Evolutionary conservation across 2,329 filamentous ascomycete genomes (phyloP), one percentile per base, ranked within the genome.

Genomic region (Nigrograna mackinnonii): DNA sequence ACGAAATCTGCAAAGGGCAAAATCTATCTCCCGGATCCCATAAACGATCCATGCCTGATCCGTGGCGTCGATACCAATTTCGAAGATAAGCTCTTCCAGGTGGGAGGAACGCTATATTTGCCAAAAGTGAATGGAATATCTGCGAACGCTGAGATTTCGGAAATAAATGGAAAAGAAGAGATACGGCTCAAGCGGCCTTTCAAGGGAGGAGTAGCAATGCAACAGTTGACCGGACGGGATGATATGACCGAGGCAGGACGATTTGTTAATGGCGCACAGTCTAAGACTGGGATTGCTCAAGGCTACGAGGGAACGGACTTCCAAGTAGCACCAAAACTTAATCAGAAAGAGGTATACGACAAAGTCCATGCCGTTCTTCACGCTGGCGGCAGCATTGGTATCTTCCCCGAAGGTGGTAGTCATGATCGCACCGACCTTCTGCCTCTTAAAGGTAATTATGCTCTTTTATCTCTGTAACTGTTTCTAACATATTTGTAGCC

Each of bases 371-470:
- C 85, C 52, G 84, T 90, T 21, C 79, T 99, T 22, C 84, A 85
- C 53, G 79, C 81, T 28, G 91, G 90, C 35, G 92, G 91, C 14
- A 96, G 91, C 64, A 88, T 97, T 41, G 94, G 92, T 49, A 96
- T 99, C 62, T 99, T 97, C 68, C 92, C 92, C 2, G 92, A 99
- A 72, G 92, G 92, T 54, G 92, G 92, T 60, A 96, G 91, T 65
- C 92, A 97, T 70, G 92, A 97, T 68, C 85, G 92, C 48, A 91
- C 92, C 0, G 90, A 95, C 64, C 78, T 97, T 34, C 78, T 97
- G 31, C 92, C 94, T 17, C 77, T 97, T 49, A 97, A 97, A 54
- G 63, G 63, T 64, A 35, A 20, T 1, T 17, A 11, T 9, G 13
- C 3, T 4, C 6, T 35, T 6, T 38, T n/a, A 22, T 34, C 5